These are phyloP conservation scores for Trichoderma aggressivum DNA, from an alignment of 2,329 filamentous ascomycete genomes.

Conservation along the genomic window DNA sequence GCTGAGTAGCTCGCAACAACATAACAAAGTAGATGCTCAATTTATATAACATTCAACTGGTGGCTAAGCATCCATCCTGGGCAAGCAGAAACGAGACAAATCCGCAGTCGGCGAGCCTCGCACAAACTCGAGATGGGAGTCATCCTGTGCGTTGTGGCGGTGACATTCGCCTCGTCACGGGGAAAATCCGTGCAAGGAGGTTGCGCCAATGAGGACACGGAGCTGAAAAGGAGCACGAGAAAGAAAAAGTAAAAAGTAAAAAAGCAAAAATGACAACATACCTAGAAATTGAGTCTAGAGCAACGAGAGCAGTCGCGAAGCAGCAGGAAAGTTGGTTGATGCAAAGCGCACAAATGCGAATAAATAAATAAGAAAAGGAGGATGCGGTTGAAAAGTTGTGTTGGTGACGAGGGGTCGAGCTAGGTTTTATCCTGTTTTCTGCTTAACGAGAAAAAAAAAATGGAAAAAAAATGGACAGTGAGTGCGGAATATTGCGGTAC, in stretches of 20 bases:
- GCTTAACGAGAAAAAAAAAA: not conserved
- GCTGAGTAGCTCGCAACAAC: not conserved
- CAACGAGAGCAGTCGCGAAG: not conserved
- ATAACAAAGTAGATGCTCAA: not conserved
- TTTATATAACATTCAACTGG: not conserved
- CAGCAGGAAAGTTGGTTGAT: not conserved
- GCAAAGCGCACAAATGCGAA: not conserved
- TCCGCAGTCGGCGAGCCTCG: not conserved
- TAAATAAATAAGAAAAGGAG: not conserved
- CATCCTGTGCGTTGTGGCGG: constrained; percentile 4
- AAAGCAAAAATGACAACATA: not conserved
- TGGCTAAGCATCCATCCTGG: not conserved
- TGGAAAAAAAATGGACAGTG: not conserved
- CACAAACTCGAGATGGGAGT: not conserved
- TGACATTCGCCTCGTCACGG: not conserved
- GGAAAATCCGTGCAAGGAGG: not conserved
- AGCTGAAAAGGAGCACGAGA: not conserved
- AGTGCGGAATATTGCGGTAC: not conserved
- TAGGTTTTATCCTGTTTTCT: constrained; percentile 14
- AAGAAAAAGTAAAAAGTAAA: not conserved
- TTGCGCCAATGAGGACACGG: not conserved
- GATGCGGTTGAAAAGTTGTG: constrained; percentile 14
- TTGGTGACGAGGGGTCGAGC: constrained; percentile 16
- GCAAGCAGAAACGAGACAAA: not conserved
- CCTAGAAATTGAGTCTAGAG: constrained; percentile 10